These are phyloP conservation scores for Moelleriella libera DNA, from an alignment of 2,329 filamentous ascomycete species.

Conservation along the genomic window DNA sequence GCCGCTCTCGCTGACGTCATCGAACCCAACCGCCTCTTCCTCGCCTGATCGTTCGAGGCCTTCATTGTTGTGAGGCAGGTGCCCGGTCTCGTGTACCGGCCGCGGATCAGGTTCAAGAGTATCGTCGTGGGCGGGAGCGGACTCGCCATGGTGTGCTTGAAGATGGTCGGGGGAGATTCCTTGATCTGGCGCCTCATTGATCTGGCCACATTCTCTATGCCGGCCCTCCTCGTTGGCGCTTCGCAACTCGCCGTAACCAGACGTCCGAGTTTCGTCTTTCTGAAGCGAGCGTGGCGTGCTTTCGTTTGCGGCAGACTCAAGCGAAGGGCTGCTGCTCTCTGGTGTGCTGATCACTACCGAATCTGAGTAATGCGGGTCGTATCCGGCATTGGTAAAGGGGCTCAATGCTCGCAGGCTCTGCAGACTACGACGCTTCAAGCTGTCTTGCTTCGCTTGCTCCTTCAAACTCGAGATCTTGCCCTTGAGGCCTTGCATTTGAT, in stretches of 20 bases:
- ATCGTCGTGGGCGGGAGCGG: too few relatives aligned
- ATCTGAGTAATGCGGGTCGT: slow-evolving; percentile 13
- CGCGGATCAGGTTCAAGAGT: neutral
- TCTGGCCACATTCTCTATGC: neutral
- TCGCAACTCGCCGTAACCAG: neutral
- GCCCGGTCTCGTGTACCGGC: neutral
- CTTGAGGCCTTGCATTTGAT: slow-evolving; percentile 75
- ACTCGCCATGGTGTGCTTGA: too few relatives aligned
- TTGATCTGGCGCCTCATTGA: neutral
- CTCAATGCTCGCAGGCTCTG: slow-evolving; percentile 63
- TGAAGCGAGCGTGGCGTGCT: neutral
- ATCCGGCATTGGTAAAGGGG: slow-evolving; percentile 58
- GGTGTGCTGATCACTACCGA: slow-evolving; percentile 6
- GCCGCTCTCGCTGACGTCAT: slow-evolving; percentile 45
- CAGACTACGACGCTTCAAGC: slow-evolving; percentile 60
- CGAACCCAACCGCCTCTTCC: slow-evolving; percentile 1
- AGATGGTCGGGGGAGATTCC: neutral
- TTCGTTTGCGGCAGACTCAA: neutral
- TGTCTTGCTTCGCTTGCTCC: slow-evolving; percentile 67
- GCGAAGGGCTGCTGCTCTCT: slow-evolving; percentile 4
- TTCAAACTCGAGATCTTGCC: slow-evolving; percentile 72
- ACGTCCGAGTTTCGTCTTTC: neutral
- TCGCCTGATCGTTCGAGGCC: slow-evolving; percentile 6
- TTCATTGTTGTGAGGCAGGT: neutral
- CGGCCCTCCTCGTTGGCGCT: neutral